Base-by-base conservation (phyloP, 2,329 filamentous ascomycete species). In the Claviceps cyperi region DNA sequence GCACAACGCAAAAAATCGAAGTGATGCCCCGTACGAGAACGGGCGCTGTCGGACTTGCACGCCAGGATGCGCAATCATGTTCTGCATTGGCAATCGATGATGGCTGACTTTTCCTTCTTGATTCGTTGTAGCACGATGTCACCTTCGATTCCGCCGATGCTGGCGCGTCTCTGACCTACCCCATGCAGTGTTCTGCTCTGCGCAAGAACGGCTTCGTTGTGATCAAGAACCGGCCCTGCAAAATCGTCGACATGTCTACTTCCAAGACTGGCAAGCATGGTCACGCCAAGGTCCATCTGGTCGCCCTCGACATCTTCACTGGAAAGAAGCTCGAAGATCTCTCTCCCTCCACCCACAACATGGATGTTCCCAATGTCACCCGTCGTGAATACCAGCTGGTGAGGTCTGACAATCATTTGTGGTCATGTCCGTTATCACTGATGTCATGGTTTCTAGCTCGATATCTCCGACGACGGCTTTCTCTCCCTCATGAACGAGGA, bases 191-290 rank as follows among this genome's bases (percentile, higher is more conserved):
- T 77, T 98, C 94, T 77, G 91, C 94, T 66, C 81, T 98, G 80
- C 86, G 92, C 71, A 97, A 98, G 90, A 94, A 94, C 84, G 91
- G 92, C 61, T 84, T 86, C 80, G 92, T 98, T 72, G 84, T 91
- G 71, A 97, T 98, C 78, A 98, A 98, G 84, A 76, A 79, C 75
- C 92, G 92, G 65, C 94, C 92, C 65, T 98, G 92, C 90, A 98
- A 97, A 86, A 98, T 98, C 66, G 87, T 97, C 73, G 92, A 98
- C 69, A 98, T 98, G 94, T 95, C 89, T 62, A 98, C 92, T 78
- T 98, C 92, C 73, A 98, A 98, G 90, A 98, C 92, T 62, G 92
- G 92, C 76, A 98, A 98, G 88, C 92, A 98, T 86, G 92, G 92
- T 73, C 94, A 98, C 86, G 92, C 92, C 76, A 98, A 98, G 84